A percentile compares a stretch with the other conserved stretches of the same genome.
Conservation (phyloP, 2,329 filamentous ascomycete species). For the Coleophoma crateriformis region DNA sequence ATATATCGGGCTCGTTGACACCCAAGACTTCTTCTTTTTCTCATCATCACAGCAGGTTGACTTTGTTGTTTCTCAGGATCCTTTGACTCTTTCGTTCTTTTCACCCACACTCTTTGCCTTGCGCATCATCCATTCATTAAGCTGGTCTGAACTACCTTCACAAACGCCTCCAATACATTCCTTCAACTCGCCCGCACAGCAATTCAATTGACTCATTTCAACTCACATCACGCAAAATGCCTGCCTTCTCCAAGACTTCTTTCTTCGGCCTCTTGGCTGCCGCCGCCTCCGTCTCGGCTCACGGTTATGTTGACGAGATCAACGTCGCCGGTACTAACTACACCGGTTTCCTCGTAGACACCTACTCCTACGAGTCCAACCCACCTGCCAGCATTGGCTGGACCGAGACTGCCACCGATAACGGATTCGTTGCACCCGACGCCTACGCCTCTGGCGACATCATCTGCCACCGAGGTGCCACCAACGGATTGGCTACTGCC, state of each 20-base stretch:
- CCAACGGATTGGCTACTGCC: constrained; percentile 39
- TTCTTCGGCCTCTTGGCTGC: constrained; percentile 13
- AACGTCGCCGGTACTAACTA: constrained; percentile 32
- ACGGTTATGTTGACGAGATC: constrained; percentile 35
- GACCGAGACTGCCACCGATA: constrained; percentile 40
- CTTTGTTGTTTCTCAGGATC: not conserved
- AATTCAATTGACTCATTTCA: not conserved
- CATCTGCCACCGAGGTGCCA: constrained; percentile 53
- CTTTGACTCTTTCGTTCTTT: not conserved
- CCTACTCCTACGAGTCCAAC: constrained; percentile 13
- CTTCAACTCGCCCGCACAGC: not conserved
- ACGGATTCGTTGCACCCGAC: constrained; percentile 41
- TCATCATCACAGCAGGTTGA: not conserved
- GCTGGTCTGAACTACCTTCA: not conserved
- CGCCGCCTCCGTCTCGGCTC: constrained; percentile 32
- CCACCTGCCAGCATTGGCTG: constrained; percentile 42
- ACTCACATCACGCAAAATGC: not conserved
- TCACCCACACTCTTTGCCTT: not conserved
- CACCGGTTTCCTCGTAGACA: constrained; percentile 31
- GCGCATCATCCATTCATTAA: not conserved
- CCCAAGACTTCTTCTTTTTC: not conserved
- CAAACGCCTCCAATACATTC: not conserved
- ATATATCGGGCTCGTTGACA: no score
- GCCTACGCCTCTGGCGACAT: constrained; percentile 43
- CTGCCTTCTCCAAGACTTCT: not conserved